phyloP scores from a whole-genome alignment of 768 basidiomycete species.

The button mushroom (Agaricus bisporus) region DNA sequence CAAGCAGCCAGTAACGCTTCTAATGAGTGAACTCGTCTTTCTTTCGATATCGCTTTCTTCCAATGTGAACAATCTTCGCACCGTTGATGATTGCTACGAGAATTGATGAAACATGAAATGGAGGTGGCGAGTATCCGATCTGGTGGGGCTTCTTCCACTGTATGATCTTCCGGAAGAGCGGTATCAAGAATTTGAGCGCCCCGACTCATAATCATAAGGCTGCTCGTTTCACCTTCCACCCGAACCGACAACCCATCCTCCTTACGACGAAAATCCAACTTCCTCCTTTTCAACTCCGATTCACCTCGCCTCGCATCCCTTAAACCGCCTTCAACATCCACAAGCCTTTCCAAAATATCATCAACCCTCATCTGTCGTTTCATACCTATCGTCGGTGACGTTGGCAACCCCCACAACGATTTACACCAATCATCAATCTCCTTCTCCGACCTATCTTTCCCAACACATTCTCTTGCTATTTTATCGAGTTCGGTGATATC shows the following conservation, averaged over 20 bases:
- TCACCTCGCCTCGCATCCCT: background rate
- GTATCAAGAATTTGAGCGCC: no score
- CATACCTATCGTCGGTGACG: slow-evolving; percentile 36
- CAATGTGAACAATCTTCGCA: slow-evolving; percentile 22
- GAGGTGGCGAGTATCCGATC: slow-evolving; percentile 15
- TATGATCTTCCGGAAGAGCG: background rate
- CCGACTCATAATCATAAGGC: no score
- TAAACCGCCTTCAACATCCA: background rate
- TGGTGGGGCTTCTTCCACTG: background rate
- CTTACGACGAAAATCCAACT: no score
- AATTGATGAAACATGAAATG: slow-evolving; percentile 22
- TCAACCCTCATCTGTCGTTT: slow-evolving; percentile 31
- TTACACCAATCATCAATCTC: slow-evolving; percentile 40
- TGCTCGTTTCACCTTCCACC: no score
- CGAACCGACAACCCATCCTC: no score
- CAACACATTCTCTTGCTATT: slow-evolving; percentile 49
- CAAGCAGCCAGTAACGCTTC: slow-evolving; percentile 43
- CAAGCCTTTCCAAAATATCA: background rate
- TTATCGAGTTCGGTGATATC: slow-evolving; percentile 43
- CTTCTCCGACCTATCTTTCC: slow-evolving; percentile 44
- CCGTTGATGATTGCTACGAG: background rate
- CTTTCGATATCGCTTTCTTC: slow-evolving; percentile 25
- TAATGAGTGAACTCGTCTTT: slow-evolving; percentile 32
- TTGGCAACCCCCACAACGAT: slow-evolving; percentile 29
- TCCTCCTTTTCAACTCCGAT: background rate